These are phyloP conservation scores for Amphibolis antarctica DNA, from an alignment of 106 monocot genomes.

Conservation along the genomic window DNA sequence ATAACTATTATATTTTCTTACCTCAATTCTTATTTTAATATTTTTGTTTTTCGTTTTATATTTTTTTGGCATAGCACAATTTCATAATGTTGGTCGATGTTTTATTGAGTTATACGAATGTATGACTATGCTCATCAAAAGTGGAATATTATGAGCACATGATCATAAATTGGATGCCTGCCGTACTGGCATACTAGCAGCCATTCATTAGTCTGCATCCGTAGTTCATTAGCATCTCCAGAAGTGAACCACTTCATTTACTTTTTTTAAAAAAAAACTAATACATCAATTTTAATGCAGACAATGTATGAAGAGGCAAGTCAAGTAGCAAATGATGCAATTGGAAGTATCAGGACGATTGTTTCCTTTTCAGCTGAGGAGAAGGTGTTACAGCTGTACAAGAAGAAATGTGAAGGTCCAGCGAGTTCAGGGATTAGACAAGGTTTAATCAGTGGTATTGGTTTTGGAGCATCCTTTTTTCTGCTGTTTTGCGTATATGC, in stretches of 20 bases:
- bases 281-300: background rate
- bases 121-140: too few species aligned
- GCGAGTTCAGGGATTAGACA: slow-evolving; percentile 1
- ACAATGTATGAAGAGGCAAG: slow-evolving; percentile 25
- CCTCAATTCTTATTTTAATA: too few species aligned
- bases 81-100: too few species aligned
- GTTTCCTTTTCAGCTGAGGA: slow-evolving; percentile 16
- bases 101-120: too few species aligned
- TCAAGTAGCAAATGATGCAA: slow-evolving; percentile 11
- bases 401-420: slow-evolving; percentile 20
- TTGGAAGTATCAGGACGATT: slow-evolving; percentile 16
- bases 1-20: too few species aligned
- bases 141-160: too few species aligned
- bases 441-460: slow-evolving; percentile 16
- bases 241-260: background rate
- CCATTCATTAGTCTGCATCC: too few species aligned
- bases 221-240: too few species aligned
- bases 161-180: too few species aligned
- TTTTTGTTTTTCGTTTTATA: too few species aligned
- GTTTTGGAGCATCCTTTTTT: slow-evolving; percentile 13
- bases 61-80: too few species aligned
- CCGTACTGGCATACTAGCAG: too few species aligned
- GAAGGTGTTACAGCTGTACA: slow-evolving; percentile 14
- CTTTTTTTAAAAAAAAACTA: background rate
- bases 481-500: slow-evolving; percentile 2